These are phyloP conservation scores for Schizonepeta tenuifolia DNA, from an alignment of 257 asterid genomes.

Conservation along the genomic window DNA sequence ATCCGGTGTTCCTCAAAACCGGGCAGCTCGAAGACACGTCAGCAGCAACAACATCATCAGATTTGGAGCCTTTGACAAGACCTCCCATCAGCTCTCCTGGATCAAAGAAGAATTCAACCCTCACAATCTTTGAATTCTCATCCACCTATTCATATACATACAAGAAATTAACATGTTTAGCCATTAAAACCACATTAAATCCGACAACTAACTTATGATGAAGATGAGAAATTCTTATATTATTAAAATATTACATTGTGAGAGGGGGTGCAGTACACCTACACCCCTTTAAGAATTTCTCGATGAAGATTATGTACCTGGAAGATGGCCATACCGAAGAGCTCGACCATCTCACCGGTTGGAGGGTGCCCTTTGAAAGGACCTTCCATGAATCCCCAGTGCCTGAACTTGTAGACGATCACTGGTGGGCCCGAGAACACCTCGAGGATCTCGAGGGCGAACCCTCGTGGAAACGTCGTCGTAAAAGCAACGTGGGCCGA, in stretches of 20 bases:
- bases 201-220: too few species aligned
- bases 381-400: conserved; percentile 65
- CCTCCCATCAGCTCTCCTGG: conserved; percentile 63
- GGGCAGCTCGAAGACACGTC: conserved; percentile 49
- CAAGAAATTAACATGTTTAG: too few species aligned
- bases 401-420: conserved; percentile 52
- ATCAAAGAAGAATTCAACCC: conserved; percentile 58
- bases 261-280: too few species aligned
- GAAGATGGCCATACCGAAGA: conserved; percentile 44
- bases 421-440: conserved; percentile 51
- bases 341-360: conserved; percentile 48
- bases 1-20: conserved; percentile 45
- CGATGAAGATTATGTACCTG: too few species aligned
- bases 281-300: too few species aligned
- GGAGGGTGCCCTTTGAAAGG: conserved; percentile 49
- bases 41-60: background rate
- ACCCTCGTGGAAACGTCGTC: conserved; percentile 48
- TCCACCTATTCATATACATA: conserved; percentile 42
- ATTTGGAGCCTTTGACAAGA: conserved; percentile 49
- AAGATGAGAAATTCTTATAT: too few species aligned
- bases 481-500: conserved; percentile 46
- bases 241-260: too few species aligned
- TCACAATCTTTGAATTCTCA: conserved; percentile 57
- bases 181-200: too few species aligned
- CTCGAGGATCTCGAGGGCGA: conserved; percentile 46